Percentiles rank a stretch among this genome's conserved stretches.
phyloP scores from a whole-genome alignment of 768 basidiomycete species.

The Russula emetica region DNA sequence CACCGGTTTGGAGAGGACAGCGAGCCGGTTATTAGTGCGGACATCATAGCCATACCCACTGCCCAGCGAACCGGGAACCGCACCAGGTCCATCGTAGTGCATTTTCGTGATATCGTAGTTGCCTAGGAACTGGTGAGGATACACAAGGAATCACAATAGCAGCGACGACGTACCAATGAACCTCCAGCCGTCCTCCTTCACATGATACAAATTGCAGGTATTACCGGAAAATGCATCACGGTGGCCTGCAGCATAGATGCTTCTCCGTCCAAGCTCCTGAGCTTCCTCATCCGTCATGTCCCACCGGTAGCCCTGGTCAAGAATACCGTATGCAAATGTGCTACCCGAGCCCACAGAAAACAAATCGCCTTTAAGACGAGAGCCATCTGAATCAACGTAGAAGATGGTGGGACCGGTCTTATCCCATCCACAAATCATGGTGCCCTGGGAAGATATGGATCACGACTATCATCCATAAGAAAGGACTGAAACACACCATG shows the following conservation, averaged over 20 bases:
- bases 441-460: constrained; percentile 55
- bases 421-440: constrained; percentile 99
- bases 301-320: constrained; percentile 94
- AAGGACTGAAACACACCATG: constrained; percentile 61
- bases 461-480: background rate
- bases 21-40: constrained; percentile 55
- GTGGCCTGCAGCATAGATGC: constrained; percentile 96
- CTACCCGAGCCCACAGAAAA: constrained; percentile 99
- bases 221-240: constrained; percentile 96
- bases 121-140: constrained; percentile 44
- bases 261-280: constrained; percentile 86
- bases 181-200: constrained; percentile 92
- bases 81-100: constrained; percentile 85
- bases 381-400: constrained; percentile 97
- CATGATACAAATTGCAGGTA: constrained; percentile 92
- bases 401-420: constrained; percentile 96
- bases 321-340: constrained; percentile 98
- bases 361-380: constrained; percentile 91
- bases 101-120: constrained; percentile 89
- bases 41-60: constrained; percentile 78
- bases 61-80: constrained; percentile 57
- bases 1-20: constrained; percentile 45
- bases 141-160: constrained; percentile 1
- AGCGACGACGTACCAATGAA: constrained; percentile 70
- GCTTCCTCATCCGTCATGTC: constrained; percentile 91